Evolutionary conservation across 2,329 filamentous ascomycete genomes (phyloP).

Genomic region (Capronia coronata): DNA sequence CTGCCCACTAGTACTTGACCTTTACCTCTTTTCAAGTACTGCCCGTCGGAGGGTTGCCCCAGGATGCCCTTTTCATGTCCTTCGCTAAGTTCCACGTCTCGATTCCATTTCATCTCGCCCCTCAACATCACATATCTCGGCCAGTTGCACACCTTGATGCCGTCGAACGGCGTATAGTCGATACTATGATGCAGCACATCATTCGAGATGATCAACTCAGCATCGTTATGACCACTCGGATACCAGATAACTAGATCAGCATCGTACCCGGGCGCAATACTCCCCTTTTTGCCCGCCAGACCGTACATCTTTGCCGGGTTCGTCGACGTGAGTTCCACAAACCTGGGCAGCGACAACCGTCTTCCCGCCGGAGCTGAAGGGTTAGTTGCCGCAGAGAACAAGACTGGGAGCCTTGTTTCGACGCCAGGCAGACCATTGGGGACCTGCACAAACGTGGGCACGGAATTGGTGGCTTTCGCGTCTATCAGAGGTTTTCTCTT

Average conservation of each 20-base stretch:
- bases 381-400: conserved; percentile 34
- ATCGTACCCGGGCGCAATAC: conserved; percentile 39
- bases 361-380: neutral
- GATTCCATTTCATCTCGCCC: conserved; percentile 33
- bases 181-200: conserved; percentile 34
- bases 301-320: conserved; percentile 44
- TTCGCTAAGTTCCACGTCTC: conserved; percentile 28
- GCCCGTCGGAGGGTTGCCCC: conserved; percentile 32
- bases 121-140: conserved; percentile 34
- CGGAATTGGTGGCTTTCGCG: conserved; percentile 19
- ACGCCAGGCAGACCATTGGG: conserved; percentile 42
- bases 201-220: conserved; percentile 28
- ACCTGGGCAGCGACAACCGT: conserved; percentile 34
- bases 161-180: conserved; percentile 36
- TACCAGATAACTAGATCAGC: conserved; percentile 43
- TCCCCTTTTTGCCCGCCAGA: conserved; percentile 37
- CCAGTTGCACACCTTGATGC: conserved; percentile 33
- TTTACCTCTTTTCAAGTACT: conserved; percentile 35
- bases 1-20: conserved; percentile 28
- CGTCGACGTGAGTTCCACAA: conserved; percentile 41
- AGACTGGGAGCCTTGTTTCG: conserved; percentile 38
- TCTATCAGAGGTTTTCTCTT: conserved; percentile 31
- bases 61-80: conserved; percentile 29
- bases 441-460: conserved; percentile 36
- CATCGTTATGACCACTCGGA: conserved; percentile 26